phyloP scores from a whole-genome alignment of 2,329 filamentous ascomycete species.

The Capronia americana region DNA sequence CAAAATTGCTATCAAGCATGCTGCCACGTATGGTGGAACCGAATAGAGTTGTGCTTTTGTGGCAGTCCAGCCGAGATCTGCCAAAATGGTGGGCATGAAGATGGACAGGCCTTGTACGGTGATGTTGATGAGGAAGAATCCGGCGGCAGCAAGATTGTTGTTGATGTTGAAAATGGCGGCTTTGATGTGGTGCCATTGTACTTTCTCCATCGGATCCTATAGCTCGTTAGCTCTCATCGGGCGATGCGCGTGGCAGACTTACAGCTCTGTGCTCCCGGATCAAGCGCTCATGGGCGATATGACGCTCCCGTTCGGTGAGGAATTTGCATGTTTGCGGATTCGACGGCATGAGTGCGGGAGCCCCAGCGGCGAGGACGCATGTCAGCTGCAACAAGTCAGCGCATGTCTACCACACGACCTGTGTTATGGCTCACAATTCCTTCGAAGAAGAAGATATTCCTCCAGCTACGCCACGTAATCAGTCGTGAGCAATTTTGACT shows the following conservation, averaged over 20 bases:
- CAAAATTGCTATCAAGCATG: constrained; percentile 70
- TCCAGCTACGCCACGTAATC: constrained; percentile 48
- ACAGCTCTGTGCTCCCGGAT: constrained; percentile 31
- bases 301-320: constrained; percentile 39
- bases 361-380: constrained; percentile 48
- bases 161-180: constrained; percentile 38
- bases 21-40: constrained; percentile 76
- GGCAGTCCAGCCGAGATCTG: constrained; percentile 49
- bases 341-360: constrained; percentile 54
- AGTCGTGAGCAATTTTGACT: background rate
- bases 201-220: constrained; percentile 35
- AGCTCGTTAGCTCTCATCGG: constrained; percentile 10
- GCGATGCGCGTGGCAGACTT: constrained; percentile 1
- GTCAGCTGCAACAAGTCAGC: constrained; percentile 43
- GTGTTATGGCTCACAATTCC: constrained; percentile 44
- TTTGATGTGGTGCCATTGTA: constrained; percentile 35
- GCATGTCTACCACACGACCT: too few species aligned
- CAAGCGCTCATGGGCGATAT: constrained; percentile 33
- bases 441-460: constrained; percentile 64
- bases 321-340: constrained; percentile 52
- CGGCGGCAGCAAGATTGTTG: constrained; percentile 34
- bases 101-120: constrained; percentile 52
- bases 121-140: constrained; percentile 35
- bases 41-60: constrained; percentile 72
- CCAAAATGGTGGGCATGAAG: constrained; percentile 49